Evolutionary conservation across 768 basidiomycete species (phyloP), one percentile per base, ranked within the genome.

Genomic region (Asterophora parasitica): DNA sequence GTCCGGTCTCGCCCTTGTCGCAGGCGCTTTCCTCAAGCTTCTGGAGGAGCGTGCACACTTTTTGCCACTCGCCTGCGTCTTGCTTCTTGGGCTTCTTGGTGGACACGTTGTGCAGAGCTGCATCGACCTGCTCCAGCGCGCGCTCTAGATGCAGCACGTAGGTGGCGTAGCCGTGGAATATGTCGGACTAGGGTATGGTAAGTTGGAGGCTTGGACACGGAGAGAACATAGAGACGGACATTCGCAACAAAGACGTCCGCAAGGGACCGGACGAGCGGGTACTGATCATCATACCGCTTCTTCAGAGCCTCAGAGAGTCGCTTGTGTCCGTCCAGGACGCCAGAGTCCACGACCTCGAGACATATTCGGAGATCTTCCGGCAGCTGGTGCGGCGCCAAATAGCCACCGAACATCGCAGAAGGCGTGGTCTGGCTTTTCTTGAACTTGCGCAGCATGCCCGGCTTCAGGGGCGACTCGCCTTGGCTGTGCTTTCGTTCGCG

Each of bases 241-340:
- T 91, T 92, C 8, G 85, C 80, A 17, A 93, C 88, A 66, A 97
- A 97, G n/a, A 97, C 91, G 58, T 97, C 94, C 46, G 94, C 93
- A 32, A 97, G 76, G 23, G 85, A 88, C 44, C 94, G 77, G 30
- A 97, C 94, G 30, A 97, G 76, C 11, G 94, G 94, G 61, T 88
- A 98, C 56, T 97, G 94, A 56, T 96, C 92, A 46, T 95, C 92
- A 54, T 97, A 98, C 34, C 93, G 77, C 67, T 89, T 93, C 61
- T 79, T 81, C 56, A 99, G 67, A 16, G 88, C 88, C 42, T 88
- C 87, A 44, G 83, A 87, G 28, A 99, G 76, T 55, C 83, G 79
- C 57, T 85, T 76, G 65, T 99, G 96, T 1, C 96, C 95, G 34
- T 89, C 84, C 44, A 96, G 73, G 37, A 97, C 89, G 19, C 90